Evolutionary conservation across 2,329 filamentous ascomycete genomes (phyloP).

Genomic region (Scolecobasidium constrictum): DNA sequence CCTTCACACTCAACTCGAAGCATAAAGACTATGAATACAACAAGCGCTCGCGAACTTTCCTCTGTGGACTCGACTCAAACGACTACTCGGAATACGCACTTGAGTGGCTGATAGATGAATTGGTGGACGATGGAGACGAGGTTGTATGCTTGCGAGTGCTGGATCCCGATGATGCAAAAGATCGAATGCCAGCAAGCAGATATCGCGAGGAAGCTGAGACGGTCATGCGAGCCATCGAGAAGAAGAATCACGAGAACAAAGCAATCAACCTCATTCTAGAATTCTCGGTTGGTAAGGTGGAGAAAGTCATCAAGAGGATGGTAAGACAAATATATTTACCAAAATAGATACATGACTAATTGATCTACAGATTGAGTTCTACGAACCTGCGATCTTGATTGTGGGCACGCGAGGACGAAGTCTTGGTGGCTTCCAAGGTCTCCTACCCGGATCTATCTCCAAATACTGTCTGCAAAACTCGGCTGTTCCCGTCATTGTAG

Average conservation of each 20-base stretch:
- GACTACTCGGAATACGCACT: constrained; percentile 86
- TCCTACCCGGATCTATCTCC: constrained; percentile 80
- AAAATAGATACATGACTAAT: background rate
- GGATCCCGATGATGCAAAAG: constrained; percentile 67
- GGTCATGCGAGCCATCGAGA: constrained; percentile 65
- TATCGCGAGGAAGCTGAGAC: constrained; percentile 68
- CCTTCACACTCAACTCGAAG: constrained; percentile 73
- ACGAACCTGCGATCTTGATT: constrained; percentile 82
- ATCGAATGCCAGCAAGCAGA: constrained; percentile 51
- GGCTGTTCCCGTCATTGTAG: constrained; percentile 85
- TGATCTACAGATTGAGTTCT: constrained; percentile 63
- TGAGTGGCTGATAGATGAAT: constrained; percentile 83
- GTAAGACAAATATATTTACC: constrained; percentile 36
- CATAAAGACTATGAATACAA: constrained; percentile 78
- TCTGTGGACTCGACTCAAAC: constrained; percentile 85
- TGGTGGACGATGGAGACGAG: constrained; percentile 89
- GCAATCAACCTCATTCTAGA: constrained; percentile 80
- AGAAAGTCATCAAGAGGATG: constrained; percentile 83
- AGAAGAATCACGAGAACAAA: constrained; percentile 70
- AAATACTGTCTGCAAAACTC: constrained; percentile 94
- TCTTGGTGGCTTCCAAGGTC: constrained; percentile 72
- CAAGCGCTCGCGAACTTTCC: constrained; percentile 73
- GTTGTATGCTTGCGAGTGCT: constrained; percentile 83
- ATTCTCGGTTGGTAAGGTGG: constrained; percentile 79
- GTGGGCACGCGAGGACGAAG: constrained; percentile 81